These are phyloP conservation scores for Candida glucosophila DNA, from an alignment of 1,139 yeast species.

Conservation along the genomic window DNA sequence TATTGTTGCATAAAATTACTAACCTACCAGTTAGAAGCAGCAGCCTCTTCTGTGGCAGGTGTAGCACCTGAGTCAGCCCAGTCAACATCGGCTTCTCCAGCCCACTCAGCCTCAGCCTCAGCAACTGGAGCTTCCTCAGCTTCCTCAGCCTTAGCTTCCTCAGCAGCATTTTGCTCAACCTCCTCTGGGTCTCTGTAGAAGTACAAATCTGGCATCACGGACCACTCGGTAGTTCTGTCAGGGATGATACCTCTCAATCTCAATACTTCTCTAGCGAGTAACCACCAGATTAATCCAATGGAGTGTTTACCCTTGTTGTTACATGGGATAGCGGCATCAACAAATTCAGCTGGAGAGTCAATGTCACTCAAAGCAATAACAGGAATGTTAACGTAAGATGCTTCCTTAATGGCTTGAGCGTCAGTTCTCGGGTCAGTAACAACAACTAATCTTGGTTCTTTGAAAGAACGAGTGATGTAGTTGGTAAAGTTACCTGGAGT, in stretches of 20 bases:
- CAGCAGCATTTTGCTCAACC: constrained; percentile 79
- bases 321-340: constrained; percentile 99
- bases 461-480: constrained; percentile 99
- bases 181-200: constrained; percentile 99
- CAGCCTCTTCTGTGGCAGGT: constrained; percentile 74
- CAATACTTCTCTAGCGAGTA: constrained; percentile 97
- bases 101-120: constrained; percentile 45
- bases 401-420: constrained; percentile 99
- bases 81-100: constrained; percentile 53
- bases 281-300: constrained; percentile 99
- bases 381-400: constrained; percentile 99
- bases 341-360: constrained; percentile 98
- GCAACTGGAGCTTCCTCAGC: constrained; percentile 39
- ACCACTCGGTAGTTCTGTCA: constrained; percentile 96
- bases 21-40: constrained; percentile 47
- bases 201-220: constrained; percentile 99
- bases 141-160: constrained; percentile 51
- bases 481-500: constrained; percentile 99
- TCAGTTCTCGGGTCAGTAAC: constrained; percentile 99
- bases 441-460: constrained; percentile 98
- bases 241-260: constrained; percentile 98
- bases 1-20: too few species aligned
- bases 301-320: constrained; percentile 99
- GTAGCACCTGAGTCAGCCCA: constrained; percentile 60
- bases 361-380: constrained; percentile 98